Conservation (phyloP, 2,329 filamentous ascomycete genomes). For the Aspergillus brunneoviolaceus region DNA sequence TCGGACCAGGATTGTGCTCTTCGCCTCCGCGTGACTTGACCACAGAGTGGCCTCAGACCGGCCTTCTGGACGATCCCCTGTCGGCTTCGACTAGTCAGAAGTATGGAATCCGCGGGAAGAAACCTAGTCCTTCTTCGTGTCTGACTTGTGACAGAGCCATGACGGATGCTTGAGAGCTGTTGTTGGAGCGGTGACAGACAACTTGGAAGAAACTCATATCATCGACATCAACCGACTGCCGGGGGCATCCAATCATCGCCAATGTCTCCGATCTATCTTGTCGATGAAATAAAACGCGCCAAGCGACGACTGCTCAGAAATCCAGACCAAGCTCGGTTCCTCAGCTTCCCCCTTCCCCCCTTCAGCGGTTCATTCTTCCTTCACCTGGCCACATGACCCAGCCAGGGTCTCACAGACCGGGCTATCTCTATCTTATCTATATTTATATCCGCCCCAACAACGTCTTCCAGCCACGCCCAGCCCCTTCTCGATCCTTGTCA, state of each 20-base stretch:
- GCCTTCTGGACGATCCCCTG: neutral
- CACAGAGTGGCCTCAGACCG: neutral
- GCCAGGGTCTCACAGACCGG: neutral
- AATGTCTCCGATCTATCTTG: neutral
- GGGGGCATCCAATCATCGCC: neutral
- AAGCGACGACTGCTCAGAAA: neutral
- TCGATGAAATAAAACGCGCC: neutral
- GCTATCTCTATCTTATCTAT: neutral
- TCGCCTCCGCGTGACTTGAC: neutral
- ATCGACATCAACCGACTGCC: too few relatives aligned
- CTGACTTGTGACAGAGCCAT: too few relatives aligned
- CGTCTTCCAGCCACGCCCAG: neutral
- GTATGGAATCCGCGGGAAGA: neutral
- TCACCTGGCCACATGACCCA: neutral
- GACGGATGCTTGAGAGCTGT: too few relatives aligned
- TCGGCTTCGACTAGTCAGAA: neutral
- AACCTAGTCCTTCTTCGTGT: too few relatives aligned
- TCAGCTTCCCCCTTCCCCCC: neutral
- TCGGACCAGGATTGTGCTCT: slow-evolving; percentile 17
- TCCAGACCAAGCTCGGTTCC: neutral
- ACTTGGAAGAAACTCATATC: too few relatives aligned
- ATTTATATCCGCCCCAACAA: neutral
- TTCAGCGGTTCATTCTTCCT: neutral
- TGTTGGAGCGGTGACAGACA: too few relatives aligned
- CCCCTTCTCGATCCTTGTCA: neutral